These are phyloP conservation scores for Glycine tomentella DNA, from an alignment of 306 rosid genomes.

Conservation along the genomic window DNA sequence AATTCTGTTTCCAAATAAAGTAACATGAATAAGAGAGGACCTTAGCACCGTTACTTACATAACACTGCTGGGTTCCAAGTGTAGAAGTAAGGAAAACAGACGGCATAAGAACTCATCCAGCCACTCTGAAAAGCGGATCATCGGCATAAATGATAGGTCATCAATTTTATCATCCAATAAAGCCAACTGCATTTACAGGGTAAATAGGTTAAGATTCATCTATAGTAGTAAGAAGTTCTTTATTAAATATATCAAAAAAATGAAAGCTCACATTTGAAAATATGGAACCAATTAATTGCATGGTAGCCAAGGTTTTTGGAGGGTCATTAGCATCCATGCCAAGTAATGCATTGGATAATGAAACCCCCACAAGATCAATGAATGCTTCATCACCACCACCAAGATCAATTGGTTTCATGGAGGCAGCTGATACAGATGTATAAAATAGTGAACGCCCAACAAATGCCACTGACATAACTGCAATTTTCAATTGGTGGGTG, in stretches of 20 bases:
- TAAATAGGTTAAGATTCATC: conserved; percentile 39
- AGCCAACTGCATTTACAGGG: conserved; percentile 75
- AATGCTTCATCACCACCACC: conserved; percentile 68
- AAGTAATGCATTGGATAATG: conserved; percentile 94
- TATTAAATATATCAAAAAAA: conserved; percentile 28
- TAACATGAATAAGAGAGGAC: conserved; percentile 36
- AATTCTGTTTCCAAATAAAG: conserved; percentile 27
- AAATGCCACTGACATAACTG: conserved; percentile 95
- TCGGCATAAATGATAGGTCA: conserved; percentile 79
- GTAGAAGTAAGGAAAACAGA: conserved; percentile 85
- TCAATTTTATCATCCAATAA: conserved; percentile 77
- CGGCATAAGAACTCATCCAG: conserved; percentile 98
- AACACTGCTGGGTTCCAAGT: conserved; percentile 96
- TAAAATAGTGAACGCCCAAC: conserved; percentile 94
- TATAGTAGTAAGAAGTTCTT: conserved; percentile 22
- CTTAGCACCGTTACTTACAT: conserved; percentile 65
- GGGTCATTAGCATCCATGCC: conserved; percentile 99
- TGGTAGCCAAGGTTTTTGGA: conserved; percentile 99
- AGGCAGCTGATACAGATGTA: conserved; percentile 70
- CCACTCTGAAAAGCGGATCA: conserved; percentile 96
- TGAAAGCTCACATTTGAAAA: conserved; percentile 87
- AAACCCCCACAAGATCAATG: conserved; percentile 84
- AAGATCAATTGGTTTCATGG: conserved; percentile 58
- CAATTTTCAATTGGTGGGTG: conserved; percentile 98
- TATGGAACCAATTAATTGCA: conserved; percentile 94